Conservation (phyloP, 257 asterid genomes). For the Plantago ovata region DNA sequence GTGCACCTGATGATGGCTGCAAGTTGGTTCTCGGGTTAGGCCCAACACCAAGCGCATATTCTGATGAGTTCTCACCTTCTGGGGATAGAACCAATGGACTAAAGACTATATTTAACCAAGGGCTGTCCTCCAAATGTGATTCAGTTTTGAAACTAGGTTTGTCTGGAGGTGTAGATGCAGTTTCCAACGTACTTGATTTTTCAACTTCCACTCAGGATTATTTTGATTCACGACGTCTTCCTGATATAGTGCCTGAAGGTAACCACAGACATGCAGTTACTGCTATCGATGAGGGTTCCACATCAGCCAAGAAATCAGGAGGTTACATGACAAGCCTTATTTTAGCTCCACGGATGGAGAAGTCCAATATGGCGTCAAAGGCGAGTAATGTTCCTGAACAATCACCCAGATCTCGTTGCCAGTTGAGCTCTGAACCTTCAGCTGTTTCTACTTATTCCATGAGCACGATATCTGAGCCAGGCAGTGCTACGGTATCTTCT, state of each 20-base stretch:
- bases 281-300: constrained; percentile 86
- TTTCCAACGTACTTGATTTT: constrained; percentile 42
- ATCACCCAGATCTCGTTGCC: constrained; percentile 39
- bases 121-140: constrained; percentile 41
- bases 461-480: constrained; percentile 45
- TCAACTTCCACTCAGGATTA: constrained; percentile 43
- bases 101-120: constrained; percentile 24
- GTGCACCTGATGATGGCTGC: constrained; percentile 70
- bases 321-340: constrained; percentile 79
- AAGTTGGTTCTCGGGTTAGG: constrained; percentile 88
- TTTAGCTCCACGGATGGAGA: constrained; percentile 57
- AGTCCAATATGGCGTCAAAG: constrained; percentile 16
- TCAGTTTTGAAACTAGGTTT: constrained; percentile 66
- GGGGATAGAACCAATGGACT: constrained; percentile 37
- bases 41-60: constrained; percentile 69
- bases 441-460: constrained; percentile 40
- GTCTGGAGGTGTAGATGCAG: constrained; percentile 46
- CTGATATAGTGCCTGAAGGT: constrained; percentile 34
- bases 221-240: constrained; percentile 31
- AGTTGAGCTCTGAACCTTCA: constrained; percentile 45
- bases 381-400: constrained; percentile 20
- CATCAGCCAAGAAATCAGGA: constrained; percentile 89
- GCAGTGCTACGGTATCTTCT: constrained; percentile 30
- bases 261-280: constrained; percentile 28
- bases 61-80: constrained; percentile 35